Conservation (phyloP, 1,284 basidiomycete genomes). For the Cryptococcus floricola region DNA sequence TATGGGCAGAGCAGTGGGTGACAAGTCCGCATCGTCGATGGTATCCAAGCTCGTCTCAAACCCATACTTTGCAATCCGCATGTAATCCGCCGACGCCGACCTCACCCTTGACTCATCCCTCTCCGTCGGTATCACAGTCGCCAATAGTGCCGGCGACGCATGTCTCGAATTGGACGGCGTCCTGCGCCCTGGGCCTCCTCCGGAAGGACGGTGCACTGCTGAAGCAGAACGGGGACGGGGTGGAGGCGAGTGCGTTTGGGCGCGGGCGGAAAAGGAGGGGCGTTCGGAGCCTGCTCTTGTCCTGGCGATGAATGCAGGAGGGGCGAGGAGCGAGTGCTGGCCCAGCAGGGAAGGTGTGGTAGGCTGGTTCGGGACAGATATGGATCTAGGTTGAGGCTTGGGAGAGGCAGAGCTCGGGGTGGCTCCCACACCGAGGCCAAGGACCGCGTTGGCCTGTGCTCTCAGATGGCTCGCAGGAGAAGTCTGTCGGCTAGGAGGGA, state of each 20-base stretch:
- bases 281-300: constrained; percentile 11
- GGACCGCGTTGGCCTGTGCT: neutral
- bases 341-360: neutral
- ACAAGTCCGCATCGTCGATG: neutral
- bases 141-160: constrained; percentile 6
- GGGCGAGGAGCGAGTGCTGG: constrained; percentile 7
- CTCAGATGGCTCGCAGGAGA: constrained; percentile 6
- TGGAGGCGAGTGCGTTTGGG: constrained; percentile 3
- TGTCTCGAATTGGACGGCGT: neutral
- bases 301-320: constrained; percentile 11
- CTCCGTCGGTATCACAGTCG: neutral
- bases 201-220: constrained; percentile 3
- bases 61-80: constrained; percentile 36
- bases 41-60: constrained; percentile 9
- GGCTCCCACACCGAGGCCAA: neutral
- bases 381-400: neutral
- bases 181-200: too few species aligned
- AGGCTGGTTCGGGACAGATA: neutral
- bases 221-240: constrained; percentile 8
- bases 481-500: neutral
- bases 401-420: neutral
- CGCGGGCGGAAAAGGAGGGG: constrained; percentile 3
- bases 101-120: neutral
- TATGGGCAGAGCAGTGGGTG: neutral
- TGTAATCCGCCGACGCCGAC: constrained; percentile 31